A percentile compares a stretch with the other conserved stretches of the same genome.
Conservation (phyloP, 139 green algal genomes). For the Chlamydomonas applanata region DNA sequence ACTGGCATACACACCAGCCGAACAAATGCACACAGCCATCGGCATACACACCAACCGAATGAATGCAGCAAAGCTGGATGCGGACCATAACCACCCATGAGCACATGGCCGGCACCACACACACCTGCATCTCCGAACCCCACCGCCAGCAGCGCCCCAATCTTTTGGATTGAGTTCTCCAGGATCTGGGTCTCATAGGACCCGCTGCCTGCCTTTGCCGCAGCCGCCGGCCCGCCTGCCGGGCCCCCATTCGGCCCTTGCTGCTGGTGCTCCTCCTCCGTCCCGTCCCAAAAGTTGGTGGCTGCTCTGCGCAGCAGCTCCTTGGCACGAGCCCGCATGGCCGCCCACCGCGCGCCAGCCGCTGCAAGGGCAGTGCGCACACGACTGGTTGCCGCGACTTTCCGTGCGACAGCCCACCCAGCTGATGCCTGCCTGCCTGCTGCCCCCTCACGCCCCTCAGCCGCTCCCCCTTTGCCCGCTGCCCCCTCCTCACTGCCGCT, state of each 20-base stretch:
- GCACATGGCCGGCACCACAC: conserved; percentile 19
- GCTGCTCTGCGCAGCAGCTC: background rate
- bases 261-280: conserved; percentile 17
- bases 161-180: conserved; percentile 85
- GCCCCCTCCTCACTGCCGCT: too few relatives aligned
- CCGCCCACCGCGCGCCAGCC: background rate
- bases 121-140: conserved; percentile 91
- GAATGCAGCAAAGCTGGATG: too few relatives aligned
- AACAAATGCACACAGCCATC: too few relatives aligned
- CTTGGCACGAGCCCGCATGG: background rate
- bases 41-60: too few relatives aligned
- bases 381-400: too few relatives aligned
- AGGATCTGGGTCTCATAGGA: conserved; percentile 85
- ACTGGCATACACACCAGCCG: too few relatives aligned
- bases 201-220: conserved; percentile 17
- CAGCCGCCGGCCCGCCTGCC: conserved; percentile 1
- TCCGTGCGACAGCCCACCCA: too few relatives aligned
- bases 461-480: too few relatives aligned
- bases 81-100: too few relatives aligned
- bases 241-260: background rate
- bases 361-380: too few relatives aligned
- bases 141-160: conserved; percentile 87
- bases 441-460: too few relatives aligned
- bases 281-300: conserved; percentile 42
- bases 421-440: too few relatives aligned